Base-by-base conservation (phyloP, 225 moss, liverwort and hornwort species). In the Sphagnum contortum region DNA sequence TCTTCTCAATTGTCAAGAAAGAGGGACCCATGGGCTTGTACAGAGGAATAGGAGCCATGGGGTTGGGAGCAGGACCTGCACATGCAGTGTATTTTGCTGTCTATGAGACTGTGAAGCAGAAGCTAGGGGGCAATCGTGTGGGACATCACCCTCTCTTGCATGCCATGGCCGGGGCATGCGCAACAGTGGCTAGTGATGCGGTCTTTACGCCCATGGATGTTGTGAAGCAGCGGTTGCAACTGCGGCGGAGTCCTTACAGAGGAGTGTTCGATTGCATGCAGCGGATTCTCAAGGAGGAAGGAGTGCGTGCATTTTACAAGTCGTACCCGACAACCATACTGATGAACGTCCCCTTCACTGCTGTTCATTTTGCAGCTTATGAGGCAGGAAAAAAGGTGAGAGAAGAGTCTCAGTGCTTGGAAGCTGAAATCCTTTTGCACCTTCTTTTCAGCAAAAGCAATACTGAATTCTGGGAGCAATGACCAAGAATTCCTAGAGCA, bases 181-280 rank as follows among this genome's bases (percentile, higher is more conserved):
- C 96, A 12, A 90, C 96, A 9, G 84, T 96, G 71, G 88, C 92
- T 0, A 92, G 90, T 69, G 96, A 96, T 72, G 96, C 96, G 2
- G 96, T 96, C 2, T 90, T 96, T 61, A 96, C 96, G 12, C 96
- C 96, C 59, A 96, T 96, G 96, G 96, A 96, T 68, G 96, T 96
- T 51, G 92, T 96, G 8, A 96, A 96, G 66, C 96, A 96, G 79
- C 87, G 96, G 77, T 77, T 96, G 80, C 96, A 96, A 81, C 86
- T 96, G 78, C 79, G 90, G n/a, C 75, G 82, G 54, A 92, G 92
- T 48, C 96, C 96, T 2, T 96, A 96, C 68, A 63, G 53, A 3
- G 96, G 96, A 12, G 82, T 92, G 59, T 65, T 62, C 78, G 83
- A 96, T 72, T 96, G 96, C 48, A 76, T 92, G 2, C 80, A 65